Evolutionary conservation across 805 yeast species (phyloP).

Genomic region (Metschnikowia cubensis): DNA sequence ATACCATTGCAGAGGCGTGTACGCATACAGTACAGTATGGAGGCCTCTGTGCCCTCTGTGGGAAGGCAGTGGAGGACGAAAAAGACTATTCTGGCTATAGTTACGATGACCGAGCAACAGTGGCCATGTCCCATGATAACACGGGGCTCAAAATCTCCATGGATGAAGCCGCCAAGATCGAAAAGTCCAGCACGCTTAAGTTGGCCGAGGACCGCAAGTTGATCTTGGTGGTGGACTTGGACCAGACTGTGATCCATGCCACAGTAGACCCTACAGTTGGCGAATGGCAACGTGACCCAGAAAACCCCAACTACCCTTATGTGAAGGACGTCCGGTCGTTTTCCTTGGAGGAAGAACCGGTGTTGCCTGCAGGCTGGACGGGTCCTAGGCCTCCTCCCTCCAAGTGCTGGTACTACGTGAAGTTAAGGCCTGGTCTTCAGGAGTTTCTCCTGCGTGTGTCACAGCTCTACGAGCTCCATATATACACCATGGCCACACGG

Average conservation of each 20-base stretch:
- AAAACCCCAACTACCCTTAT: slow-evolving; percentile 79
- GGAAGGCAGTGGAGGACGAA: slow-evolving; percentile 65
- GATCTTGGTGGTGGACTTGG: slow-evolving; percentile 91
- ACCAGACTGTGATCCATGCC: slow-evolving; percentile 96
- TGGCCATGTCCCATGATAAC: slow-evolving; percentile 86
- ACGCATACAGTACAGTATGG: slow-evolving; percentile 91
- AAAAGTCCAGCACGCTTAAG: slow-evolving; percentile 57
- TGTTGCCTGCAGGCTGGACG: slow-evolving; percentile 52
- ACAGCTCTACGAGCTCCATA: slow-evolving; percentile 78
- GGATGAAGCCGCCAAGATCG: slow-evolving; percentile 83
- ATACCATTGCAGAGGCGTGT: slow-evolving; percentile 73
- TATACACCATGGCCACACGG: slow-evolving; percentile 97
- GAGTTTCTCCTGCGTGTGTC: slow-evolving; percentile 66
- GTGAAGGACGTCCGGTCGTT: slow-evolving; percentile 79
- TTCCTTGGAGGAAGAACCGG: slow-evolving; percentile 70
- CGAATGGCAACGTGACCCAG: slow-evolving; percentile 87
- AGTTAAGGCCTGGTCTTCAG: slow-evolving; percentile 80
- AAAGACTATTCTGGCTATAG: slow-evolving; percentile 71
- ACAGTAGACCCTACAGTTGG: slow-evolving; percentile 97
- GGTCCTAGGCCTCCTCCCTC: slow-evolving; percentile 59
- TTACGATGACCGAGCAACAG: slow-evolving; percentile 72
- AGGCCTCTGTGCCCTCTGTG: slow-evolving; percentile 92
- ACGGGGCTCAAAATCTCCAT: slow-evolving; percentile 78
- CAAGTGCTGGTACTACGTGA: slow-evolving; percentile 86
- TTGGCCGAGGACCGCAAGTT: slow-evolving; percentile 62